Evolutionary conservation across 108 stramenopile genomes (phyloP).

Genomic region (Schizochytrium sp.): DNA sequence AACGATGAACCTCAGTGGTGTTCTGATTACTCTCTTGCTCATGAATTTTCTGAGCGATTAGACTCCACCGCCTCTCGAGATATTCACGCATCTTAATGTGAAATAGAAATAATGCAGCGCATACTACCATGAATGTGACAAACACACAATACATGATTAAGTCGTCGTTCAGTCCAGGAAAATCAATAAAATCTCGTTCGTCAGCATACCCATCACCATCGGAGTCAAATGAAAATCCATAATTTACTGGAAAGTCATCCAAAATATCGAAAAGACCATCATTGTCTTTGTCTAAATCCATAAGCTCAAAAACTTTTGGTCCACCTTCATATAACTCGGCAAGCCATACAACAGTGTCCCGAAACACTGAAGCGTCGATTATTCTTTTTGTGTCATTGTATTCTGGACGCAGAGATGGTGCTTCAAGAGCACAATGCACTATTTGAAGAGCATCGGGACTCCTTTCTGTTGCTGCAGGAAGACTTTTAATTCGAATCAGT

Average conservation of each 20-base stretch:
- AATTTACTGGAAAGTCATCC: slow-evolving; percentile 26
- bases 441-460: slow-evolving; percentile 26
- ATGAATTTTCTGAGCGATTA: too few species aligned
- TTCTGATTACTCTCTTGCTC: too few species aligned
- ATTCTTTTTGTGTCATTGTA: background rate
- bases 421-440: slow-evolving; percentile 40
- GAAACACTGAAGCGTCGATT: slow-evolving; percentile 14
- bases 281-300: slow-evolving; percentile 54
- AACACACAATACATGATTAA: slow-evolving; percentile 5
- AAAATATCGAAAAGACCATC: slow-evolving; percentile 48
- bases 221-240: background rate
- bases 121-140: background rate
- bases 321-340: background rate
- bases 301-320: background rate
- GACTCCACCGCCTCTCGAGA: too few species aligned
- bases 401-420: background rate
- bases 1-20: too few species aligned
- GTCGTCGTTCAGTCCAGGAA: slow-evolving; percentile 13
- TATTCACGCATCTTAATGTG: background rate
- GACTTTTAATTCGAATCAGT: background rate
- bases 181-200: slow-evolving; percentile 11
- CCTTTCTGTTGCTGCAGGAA: background rate
- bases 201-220: slow-evolving; percentile 32
- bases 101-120: background rate
- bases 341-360: slow-evolving; percentile 14